Conservation (phyloP, 352 stramenopile species). For the Globisporangium barbulae region DNA sequence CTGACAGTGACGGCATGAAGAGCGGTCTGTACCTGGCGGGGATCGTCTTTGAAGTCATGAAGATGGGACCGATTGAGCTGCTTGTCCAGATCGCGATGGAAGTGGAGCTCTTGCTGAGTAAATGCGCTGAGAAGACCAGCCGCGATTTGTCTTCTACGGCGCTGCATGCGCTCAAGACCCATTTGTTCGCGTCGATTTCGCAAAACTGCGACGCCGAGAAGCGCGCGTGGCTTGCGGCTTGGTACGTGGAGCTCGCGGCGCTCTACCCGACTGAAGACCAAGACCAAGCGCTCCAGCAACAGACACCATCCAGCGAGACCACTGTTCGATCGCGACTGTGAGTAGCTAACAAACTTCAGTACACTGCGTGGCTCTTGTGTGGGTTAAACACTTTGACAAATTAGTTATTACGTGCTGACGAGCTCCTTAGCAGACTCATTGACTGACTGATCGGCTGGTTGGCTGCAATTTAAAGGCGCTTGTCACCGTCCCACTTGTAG, state of each 20-base stretch:
- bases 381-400: neutral
- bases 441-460: neutral
- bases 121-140: slow-evolving; percentile 17
- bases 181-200: slow-evolving; percentile 43
- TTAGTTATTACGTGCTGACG: neutral
- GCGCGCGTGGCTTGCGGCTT: slow-evolving; percentile 55
- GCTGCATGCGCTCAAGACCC: slow-evolving; percentile 30
- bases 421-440: neutral
- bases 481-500: slow-evolving; percentile 91
- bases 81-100: slow-evolving; percentile 36
- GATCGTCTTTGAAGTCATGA: slow-evolving; percentile 58
- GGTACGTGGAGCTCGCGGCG: slow-evolving; percentile 48
- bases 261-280: slow-evolving; percentile 23
- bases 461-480: slow-evolving; percentile 48
- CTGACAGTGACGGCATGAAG: neutral
- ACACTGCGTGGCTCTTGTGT: neutral
- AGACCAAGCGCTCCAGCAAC: neutral
- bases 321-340: neutral
- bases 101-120: slow-evolving; percentile 32
- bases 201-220: slow-evolving; percentile 60
- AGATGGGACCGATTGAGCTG: slow-evolving; percentile 52
- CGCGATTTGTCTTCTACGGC: slow-evolving; percentile 11
- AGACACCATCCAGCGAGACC: neutral
- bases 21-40: slow-evolving; percentile 45
- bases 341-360: neutral